Conservation (phyloP, 768 basidiomycete species). For the Trametes villosa region DNA sequence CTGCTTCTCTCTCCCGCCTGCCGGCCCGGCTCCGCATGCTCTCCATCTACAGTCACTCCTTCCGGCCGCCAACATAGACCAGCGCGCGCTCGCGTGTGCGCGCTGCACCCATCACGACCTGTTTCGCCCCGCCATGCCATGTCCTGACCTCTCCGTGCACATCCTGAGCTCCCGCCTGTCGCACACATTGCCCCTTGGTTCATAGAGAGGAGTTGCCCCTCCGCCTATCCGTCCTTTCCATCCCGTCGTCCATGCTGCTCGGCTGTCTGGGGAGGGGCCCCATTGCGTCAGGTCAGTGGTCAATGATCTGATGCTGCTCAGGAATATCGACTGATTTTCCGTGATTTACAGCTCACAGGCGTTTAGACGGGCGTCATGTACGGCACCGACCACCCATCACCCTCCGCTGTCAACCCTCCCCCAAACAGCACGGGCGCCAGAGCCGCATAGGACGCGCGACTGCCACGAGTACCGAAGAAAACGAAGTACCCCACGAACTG, state of each 20-base stretch:
- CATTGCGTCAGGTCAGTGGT: neutral
- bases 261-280: too few relatives aligned
- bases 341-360: too few relatives aligned
- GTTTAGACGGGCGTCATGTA: too few relatives aligned
- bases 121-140: neutral
- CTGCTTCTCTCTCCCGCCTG: neutral
- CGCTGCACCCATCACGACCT: neutral
- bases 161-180: neutral
- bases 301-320: too few relatives aligned
- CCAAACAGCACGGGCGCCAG: neutral
- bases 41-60: slow-evolving; percentile 13
- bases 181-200: neutral
- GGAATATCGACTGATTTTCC: too few relatives aligned
- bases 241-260: neutral
- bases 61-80: slow-evolving; percentile 4
- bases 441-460: neutral
- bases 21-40: neutral
- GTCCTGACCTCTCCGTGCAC: neutral
- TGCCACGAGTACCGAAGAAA: slow-evolving; percentile 10
- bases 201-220: neutral
- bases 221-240: neutral
- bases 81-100: neutral
- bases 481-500: slow-evolving; percentile 10
- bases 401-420: neutral
- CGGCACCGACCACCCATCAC: neutral